Percentiles rank a stretch among this genome's conserved stretches.
phyloP scores from a whole-genome alignment of 805 yeast genomes.

The Candida cerambycidarum region DNA sequence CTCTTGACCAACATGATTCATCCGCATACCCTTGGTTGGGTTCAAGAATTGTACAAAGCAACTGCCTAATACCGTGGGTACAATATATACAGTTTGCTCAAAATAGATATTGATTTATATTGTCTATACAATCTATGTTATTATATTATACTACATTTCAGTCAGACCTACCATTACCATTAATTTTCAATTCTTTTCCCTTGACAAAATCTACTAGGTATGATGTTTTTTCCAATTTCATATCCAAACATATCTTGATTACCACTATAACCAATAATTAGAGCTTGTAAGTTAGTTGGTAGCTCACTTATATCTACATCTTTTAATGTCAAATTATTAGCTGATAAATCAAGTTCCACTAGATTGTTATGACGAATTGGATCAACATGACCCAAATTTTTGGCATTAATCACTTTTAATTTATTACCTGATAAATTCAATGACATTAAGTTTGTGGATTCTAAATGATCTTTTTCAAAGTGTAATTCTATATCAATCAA shows the following conservation, averaged over 20 bases:
- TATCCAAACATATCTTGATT: constrained; percentile 21
- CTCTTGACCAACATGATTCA: too few relatives aligned
- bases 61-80: too few relatives aligned
- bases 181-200: constrained; percentile 14
- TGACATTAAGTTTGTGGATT: constrained; percentile 12
- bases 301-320: constrained; percentile 1
- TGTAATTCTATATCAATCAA: constrained; percentile 8
- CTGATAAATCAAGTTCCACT: constrained; percentile 19
- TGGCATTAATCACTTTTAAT: constrained; percentile 8
- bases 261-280: constrained; percentile 19
- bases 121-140: too few relatives aligned
- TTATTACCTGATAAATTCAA: constrained; percentile 17
- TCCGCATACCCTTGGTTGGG: too few relatives aligned
- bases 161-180: too few relatives aligned
- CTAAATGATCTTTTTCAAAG: constrained; percentile 9
- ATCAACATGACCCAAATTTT: constrained; percentile 14
- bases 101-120: too few relatives aligned
- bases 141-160: not conserved
- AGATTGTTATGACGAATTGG: constrained; percentile 12
- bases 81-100: too few relatives aligned
- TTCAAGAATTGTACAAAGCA: too few relatives aligned
- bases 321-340: constrained; percentile 12
- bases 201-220: constrained; percentile 12
- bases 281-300: constrained; percentile 12
- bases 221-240: constrained; percentile 19